Evolutionary conservation across 164 flowering plant species (phyloP), one percentile per base, ranked within the genome.

Genomic region (Kalanchoe fedtschenkoi): DNA sequence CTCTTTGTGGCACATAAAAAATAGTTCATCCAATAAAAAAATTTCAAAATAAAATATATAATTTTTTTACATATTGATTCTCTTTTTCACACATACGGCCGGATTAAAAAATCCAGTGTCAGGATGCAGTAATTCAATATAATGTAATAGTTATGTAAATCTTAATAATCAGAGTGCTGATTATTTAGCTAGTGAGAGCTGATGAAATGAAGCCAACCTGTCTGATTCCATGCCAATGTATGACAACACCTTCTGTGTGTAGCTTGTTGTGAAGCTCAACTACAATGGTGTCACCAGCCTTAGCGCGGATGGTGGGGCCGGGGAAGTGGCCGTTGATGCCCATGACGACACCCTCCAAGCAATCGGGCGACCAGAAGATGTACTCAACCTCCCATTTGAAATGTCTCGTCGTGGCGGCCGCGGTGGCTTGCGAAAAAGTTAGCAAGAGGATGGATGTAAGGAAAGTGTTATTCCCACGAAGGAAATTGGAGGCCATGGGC

Each of bases 201-300:
- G 58, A 47, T 15, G 65, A 35, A 19, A 34, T 58, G 5, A 10
- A 9, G 19, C 3, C 37, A 13, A 80, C 95, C 92, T 89, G 97
- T 78, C 86, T 64, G 65, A 90, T 90, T 33, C 97, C 97, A 72
- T 90, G 97, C 97, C 97, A 90, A 58, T 93, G 98, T 64, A 93
- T 81, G 57, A 83, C 98, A 43, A 86, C 82, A 0, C 93, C 93
- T 59, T 89, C 98, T 13, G 98, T 93, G 59, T 44, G 68, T 29
- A 93, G 89, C 65, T 78, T 78, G 72, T 93, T 93, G 17, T 80
- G 78, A 61, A 89, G 83, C 41, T 85, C 77, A 26, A 89, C 84
- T 4, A 71, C 78, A 7, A 89, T 43, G 44, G 87, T 88, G 62
- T 93, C 98, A 0, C 97, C 96, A 19, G 75, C 88, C 24, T 58